phyloP scores from a whole-genome alignment of 2,329 filamentous ascomycete genomes.

The Leptographium wingfieldii region DNA sequence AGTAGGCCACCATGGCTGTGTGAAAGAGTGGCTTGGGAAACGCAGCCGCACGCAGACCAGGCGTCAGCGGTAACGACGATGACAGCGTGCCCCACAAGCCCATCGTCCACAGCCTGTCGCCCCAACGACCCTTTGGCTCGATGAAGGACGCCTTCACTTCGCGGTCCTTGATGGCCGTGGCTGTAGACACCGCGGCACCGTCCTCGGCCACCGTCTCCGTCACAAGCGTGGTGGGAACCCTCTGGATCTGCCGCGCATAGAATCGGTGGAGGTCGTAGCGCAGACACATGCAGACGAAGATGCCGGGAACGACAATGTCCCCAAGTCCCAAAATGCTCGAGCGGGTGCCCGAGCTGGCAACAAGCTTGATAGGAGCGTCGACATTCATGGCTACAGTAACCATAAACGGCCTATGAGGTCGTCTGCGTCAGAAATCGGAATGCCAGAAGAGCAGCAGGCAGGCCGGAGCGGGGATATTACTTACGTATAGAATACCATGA shows the following conservation, averaged over 20 bases:
- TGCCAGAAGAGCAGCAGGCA: background rate
- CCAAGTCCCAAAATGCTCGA: conserved; percentile 78
- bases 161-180: conserved; percentile 22
- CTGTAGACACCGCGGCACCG: conserved; percentile 15
- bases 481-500: conserved; percentile 77
- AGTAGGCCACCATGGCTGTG: conserved; percentile 64
- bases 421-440: background rate
- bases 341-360: conserved; percentile 52
- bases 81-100: conserved; percentile 1
- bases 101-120: conserved; percentile 67
- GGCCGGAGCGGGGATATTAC: conserved; percentile 17
- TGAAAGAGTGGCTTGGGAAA: conserved; percentile 84
- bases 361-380: conserved; percentile 85
- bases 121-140: conserved; percentile 62
- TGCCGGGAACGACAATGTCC: conserved; percentile 87
- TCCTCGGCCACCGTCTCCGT: conserved; percentile 12
- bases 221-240: conserved; percentile 25
- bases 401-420: conserved; percentile 56
- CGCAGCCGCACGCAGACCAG: conserved; percentile 25
- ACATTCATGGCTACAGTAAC: conserved; percentile 76
- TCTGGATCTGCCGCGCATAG: conserved; percentile 56
- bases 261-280: conserved; percentile 83
- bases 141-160: conserved; percentile 39
- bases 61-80: conserved; percentile 14
- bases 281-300: conserved; percentile 76